Evolutionary conservation across 2,329 filamentous ascomycete genomes (phyloP).

Genomic region (Trichocomaceae sp.): DNA sequence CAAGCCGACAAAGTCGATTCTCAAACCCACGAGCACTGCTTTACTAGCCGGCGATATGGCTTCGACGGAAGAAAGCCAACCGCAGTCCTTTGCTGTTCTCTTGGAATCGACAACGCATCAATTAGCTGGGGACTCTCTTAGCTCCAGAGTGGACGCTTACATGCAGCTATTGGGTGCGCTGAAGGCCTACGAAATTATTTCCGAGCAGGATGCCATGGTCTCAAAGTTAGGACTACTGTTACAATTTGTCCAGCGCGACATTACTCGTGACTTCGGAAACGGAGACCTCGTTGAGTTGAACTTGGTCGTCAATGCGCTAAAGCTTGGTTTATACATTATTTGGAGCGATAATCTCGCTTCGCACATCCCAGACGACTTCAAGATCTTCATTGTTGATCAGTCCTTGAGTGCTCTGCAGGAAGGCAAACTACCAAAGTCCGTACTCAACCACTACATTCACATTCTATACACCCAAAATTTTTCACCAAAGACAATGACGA

Average conservation of each 20-base stretch:
- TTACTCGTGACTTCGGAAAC: slow-evolving; percentile 56
- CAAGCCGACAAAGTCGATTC: slow-evolving; percentile 64
- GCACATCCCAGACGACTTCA: slow-evolving; percentile 70
- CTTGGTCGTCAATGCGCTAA: slow-evolving; percentile 70
- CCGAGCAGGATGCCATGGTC: slow-evolving; percentile 64
- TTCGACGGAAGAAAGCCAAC: slow-evolving; percentile 41
- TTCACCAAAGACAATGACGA: slow-evolving; percentile 63
- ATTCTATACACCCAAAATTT: slow-evolving; percentile 77
- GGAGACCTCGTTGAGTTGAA: slow-evolving; percentile 55
- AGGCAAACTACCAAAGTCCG: slow-evolving; percentile 62
- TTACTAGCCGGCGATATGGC: slow-evolving; percentile 30
- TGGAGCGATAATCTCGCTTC: slow-evolving; percentile 65
- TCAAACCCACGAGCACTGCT: slow-evolving; percentile 58
- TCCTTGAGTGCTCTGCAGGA: slow-evolving; percentile 69
- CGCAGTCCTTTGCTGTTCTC: slow-evolving; percentile 65
- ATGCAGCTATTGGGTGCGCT: slow-evolving; percentile 68
- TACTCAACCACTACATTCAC: slow-evolving; percentile 73
- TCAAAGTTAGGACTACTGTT: slow-evolving; percentile 70
- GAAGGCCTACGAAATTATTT: slow-evolving; percentile 74
- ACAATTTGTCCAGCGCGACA: slow-evolving; percentile 78
- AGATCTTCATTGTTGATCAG: slow-evolving; percentile 71
- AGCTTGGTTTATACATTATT: slow-evolving; percentile 69
- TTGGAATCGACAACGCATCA: slow-evolving; percentile 77
- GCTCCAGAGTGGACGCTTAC: slow-evolving; percentile 77
- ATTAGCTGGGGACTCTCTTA: slow-evolving; percentile 65